Percentiles rank a stretch among this genome's conserved stretches.
Evolutionary conservation across 2,329 filamentous ascomycete genomes (phyloP).

Genomic region (Hypoxylon rubiginosum): DNA sequence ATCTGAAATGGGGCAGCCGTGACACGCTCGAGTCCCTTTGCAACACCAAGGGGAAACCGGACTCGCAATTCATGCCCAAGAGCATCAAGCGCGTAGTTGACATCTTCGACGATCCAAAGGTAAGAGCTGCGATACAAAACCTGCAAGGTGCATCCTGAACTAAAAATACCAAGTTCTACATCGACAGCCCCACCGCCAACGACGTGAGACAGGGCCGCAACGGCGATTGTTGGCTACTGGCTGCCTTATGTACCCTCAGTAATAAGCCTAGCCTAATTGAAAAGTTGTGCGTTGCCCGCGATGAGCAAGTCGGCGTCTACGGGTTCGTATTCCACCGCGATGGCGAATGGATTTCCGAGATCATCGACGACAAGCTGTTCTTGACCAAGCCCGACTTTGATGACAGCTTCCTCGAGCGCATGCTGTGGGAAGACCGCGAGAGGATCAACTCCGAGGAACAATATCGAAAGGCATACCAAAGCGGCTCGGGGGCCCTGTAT

Average conservation of each 20-base stretch:
- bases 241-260: slow-evolving; percentile 81
- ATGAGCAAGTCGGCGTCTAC: slow-evolving; percentile 83
- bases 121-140: neutral
- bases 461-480: slow-evolving; percentile 75
- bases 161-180: slow-evolving; percentile 74
- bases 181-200: slow-evolving; percentile 80
- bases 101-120: slow-evolving; percentile 78
- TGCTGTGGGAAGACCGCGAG: slow-evolving; percentile 60
- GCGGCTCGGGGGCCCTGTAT: slow-evolving; percentile 76
- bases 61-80: slow-evolving; percentile 57
- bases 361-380: slow-evolving; percentile 71
- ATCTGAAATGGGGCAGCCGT: slow-evolving; percentile 71
- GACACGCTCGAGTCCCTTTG: slow-evolving; percentile 64
- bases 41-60: slow-evolving; percentile 49
- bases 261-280: slow-evolving; percentile 81
- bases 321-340: slow-evolving; percentile 89
- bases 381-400: slow-evolving; percentile 72
- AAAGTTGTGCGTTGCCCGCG: slow-evolving; percentile 77
- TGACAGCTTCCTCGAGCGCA: slow-evolving; percentile 65
- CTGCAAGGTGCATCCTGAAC: neutral
- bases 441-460: slow-evolving; percentile 68
- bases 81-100: slow-evolving; percentile 78
- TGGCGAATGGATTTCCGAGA: slow-evolving; percentile 76
- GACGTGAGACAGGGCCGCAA: slow-evolving; percentile 84
- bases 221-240: slow-evolving; percentile 90